Base-by-base conservation (phyloP, 345 rosid genomes). In the Eucalyptus tenuipes region DNA sequence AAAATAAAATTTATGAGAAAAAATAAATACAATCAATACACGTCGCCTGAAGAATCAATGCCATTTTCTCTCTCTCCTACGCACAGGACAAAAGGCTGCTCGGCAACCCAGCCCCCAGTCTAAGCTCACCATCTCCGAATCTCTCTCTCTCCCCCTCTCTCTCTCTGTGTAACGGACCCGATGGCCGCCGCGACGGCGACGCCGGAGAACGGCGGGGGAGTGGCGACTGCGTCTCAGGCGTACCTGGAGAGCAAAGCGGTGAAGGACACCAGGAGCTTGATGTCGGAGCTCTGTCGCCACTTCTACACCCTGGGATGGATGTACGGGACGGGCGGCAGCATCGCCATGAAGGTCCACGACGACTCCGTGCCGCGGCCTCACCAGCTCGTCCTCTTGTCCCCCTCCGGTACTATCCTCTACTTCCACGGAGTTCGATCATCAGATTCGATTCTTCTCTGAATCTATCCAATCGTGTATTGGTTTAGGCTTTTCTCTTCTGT, bases 231-330 rank as follows among this genome's bases (percentile, higher is more conserved):
- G 45, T 94, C 97, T 9, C 96, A 91, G 91, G 98, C 98, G 25
- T 96, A 96, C 91, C 80, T 96, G 71, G 97, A 94, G 87, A 88
- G 97, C 91, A 92, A 91, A 52, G 90, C 91, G 7, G 94, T 95
- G 93, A 92, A 93, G 92, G 99, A 96, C 49, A 90, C 98, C 25
- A 91, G 93, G 88, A 90, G 92, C 81, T 59, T 96, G 90, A 86
- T 96, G 49, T 91, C 98, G 86, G 97, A 97, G 90, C 97, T 96
- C 27, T 95, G 99, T 90, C 96, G 96, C 85, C 99, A 96, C 22
- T 97, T 97, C 91, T 97, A 96, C 89, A 91, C 89, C 59, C 97
- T 95, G 87, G 99, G 99, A n/a, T 96, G 99, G 99, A 98, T 97
- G 2, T 95, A 96, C 24, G 99, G 98, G 44, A 96, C 99, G 17